A percentile compares a stretch with the other conserved stretches of the same genome.
phyloP scores from a whole-genome alignment of 2,329 filamentous ascomycete species.

The Trichoderma sp. region DNA sequence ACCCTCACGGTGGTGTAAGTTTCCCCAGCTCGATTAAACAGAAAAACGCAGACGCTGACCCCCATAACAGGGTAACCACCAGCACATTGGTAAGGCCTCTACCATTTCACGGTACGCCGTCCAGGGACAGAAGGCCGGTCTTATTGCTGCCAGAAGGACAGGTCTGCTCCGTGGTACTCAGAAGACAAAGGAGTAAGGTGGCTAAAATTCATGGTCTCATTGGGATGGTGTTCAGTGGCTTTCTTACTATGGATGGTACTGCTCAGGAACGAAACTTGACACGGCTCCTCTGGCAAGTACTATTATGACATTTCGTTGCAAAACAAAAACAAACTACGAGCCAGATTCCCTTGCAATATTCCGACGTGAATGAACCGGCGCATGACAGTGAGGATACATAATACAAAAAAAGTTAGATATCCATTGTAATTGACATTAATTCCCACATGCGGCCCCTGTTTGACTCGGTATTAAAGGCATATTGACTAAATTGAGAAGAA shows the following conservation, averaged over 20 bases:
- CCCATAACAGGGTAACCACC: conserved; percentile 83
- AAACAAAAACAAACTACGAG: conserved; percentile 35
- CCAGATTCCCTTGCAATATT: conserved; percentile 17
- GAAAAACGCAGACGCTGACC: conserved; percentile 45
- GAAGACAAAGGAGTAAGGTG: conserved; percentile 94
- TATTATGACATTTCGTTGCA: conserved; percentile 52
- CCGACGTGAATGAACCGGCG: conserved; percentile 23
- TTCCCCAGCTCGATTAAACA: conserved; percentile 24
- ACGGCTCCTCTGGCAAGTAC: conserved; percentile 52
- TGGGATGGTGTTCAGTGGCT: conserved; percentile 66
- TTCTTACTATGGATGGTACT: conserved; percentile 60
- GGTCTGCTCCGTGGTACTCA: conserved; percentile 99
- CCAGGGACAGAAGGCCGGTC: conserved; percentile 99
- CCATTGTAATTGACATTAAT: conserved; percentile 2
- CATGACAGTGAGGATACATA: conserved; percentile 8
- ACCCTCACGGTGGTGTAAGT: conserved; percentile 90
- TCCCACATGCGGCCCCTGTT: background rate
- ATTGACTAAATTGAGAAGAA: background rate
- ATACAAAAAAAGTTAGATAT: conserved; percentile 17
- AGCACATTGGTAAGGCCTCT: conserved; percentile 99
- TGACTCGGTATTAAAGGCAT: background rate
- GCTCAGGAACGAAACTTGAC: conserved; percentile 49
- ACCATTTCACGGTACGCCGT: conserved; percentile 98
- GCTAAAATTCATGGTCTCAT: conserved; percentile 56
- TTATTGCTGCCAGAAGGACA: conserved; percentile 98